phyloP scores from a whole-genome alignment of 164 flowering plant genomes.

The Cinnamomum chago region DNA sequence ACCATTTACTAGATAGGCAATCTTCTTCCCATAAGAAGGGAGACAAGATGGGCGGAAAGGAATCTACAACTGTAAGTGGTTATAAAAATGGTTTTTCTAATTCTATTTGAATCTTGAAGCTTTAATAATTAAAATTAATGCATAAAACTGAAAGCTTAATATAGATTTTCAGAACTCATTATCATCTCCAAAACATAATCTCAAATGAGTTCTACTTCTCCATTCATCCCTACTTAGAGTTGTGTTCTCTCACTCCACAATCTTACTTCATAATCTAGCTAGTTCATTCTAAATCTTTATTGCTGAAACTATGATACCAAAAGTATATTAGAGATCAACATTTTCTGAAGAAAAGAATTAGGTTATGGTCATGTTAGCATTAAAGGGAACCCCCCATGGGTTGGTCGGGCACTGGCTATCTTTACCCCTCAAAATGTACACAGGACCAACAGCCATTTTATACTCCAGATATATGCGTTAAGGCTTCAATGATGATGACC shows the following conservation, averaged over 20 bases:
- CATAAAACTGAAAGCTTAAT: neutral
- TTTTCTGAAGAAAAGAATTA: neutral
- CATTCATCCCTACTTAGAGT: too few relatives aligned
- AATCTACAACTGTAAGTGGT: constrained; percentile 31
- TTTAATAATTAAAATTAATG: neutral
- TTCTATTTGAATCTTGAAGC: neutral
- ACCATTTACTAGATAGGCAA: constrained; percentile 41
- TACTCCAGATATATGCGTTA: too few relatives aligned
- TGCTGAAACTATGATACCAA: neutral
- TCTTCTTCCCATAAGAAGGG: constrained; percentile 43
- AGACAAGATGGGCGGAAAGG: constrained; percentile 31
- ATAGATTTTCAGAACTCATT: too few relatives aligned
- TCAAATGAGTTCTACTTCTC: too few relatives aligned
- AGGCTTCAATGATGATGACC: too few relatives aligned
- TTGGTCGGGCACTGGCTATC: too few relatives aligned
- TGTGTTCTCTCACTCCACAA: too few relatives aligned
- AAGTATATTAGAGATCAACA: neutral
- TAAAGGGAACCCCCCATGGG: neutral
- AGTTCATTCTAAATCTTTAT: neutral
- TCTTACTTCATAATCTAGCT: too few relatives aligned
- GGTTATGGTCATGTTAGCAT: neutral
- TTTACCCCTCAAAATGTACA: too few relatives aligned
- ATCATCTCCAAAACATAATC: too few relatives aligned
- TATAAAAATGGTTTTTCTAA: neutral
- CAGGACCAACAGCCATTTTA: too few relatives aligned